Base-by-base conservation (phyloP, 169 alveolate species). In the Plasmodium billcollinsi region DNA sequence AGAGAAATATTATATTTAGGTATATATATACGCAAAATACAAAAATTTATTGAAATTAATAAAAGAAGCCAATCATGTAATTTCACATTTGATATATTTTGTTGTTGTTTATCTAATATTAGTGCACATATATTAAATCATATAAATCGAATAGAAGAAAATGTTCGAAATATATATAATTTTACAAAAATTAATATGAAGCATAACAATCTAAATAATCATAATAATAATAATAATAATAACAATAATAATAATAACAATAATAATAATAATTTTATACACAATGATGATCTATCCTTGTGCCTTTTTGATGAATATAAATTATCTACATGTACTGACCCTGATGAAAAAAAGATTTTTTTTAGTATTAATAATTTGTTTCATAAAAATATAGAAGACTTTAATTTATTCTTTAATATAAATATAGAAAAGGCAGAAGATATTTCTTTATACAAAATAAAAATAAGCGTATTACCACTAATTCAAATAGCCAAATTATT, bases 281-380 rank as follows among this genome's bases (percentile, higher is more conserved):
- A 70, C 5, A 12, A 63, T 39, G 63, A 33, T 26, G 78, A 83
- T 11, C 20, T 69, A 8, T 47, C 83, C 5, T 52, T 83, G 52
- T 83, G 85, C 18, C 71, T 83, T n/a, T 83, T 83, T 63, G 83
- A 83, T 61, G 75, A 72, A 83, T 56, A 67, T 69, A 24, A 49
- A 12, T 56, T 83, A 70, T 69, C 91, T 14, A 69, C 72, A 3
- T 83, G 85, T 72, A 58, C 73, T 18, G 83, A 83, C 59, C 80
- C 80, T 15, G 91, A 83, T 45, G 85, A 83, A 69, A 69, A 83
- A 29, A 83, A 83, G 43, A 69, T 83, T 18, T 83, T 69, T 50
- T 83, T 83, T 49, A 83, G 75, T 73, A 69, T 83, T n/a, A 83
- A 83, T 61, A 83, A 58, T 83, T 83, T 83, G 33, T 83, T 83